Percentiles rank a stretch among this genome's conserved stretches.
Evolutionary conservation across 805 yeast genomes (phyloP).

Genomic region (Zygosaccharomyces gambellarensis): DNA sequence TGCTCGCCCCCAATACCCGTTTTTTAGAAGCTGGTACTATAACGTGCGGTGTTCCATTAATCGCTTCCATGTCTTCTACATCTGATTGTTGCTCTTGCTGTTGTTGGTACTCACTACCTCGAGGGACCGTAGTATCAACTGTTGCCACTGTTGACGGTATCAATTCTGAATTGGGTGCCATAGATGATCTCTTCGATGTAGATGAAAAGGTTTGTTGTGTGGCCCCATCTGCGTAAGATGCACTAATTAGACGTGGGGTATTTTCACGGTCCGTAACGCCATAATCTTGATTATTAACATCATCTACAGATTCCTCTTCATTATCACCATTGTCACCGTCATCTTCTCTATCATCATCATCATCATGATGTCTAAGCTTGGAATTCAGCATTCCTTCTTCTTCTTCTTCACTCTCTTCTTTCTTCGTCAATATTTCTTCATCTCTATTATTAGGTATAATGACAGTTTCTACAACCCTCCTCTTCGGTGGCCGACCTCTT

Average conservation of each 20-base stretch:
- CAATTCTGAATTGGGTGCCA: conserved; percentile 6
- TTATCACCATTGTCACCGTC: conserved; percentile 17
- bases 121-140: conserved; percentile 9
- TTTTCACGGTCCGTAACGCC: conserved; percentile 1
- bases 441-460: conserved; percentile 10
- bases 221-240: neutral
- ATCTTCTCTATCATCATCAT: conserved; percentile 46
- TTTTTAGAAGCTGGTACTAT: conserved; percentile 12
- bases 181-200: conserved; percentile 9
- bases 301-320: conserved; percentile 42
- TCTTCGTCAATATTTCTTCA: conserved; percentile 11
- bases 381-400: conserved; percentile 42
- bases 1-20: conserved; percentile 11
- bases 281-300: conserved; percentile 9
- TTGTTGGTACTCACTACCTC: conserved; percentile 1
- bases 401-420: conserved; percentile 12
- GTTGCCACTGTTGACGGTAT: conserved; percentile 12
- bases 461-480: conserved; percentile 30
- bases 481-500: conserved; percentile 36
- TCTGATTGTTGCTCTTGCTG: neutral
- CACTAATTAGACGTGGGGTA: neutral
- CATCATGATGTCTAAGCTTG: conserved; percentile 52
- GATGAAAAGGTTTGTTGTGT: neutral
- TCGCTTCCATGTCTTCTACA: neutral
- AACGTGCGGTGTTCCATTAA: conserved; percentile 8